Percentiles rank a stretch among this genome's conserved stretches.
These are phyloP conservation scores for Stramenopiles sp. DNA, from an alignment of 352 stramenopile genomes.

Conservation along the genomic window DNA sequence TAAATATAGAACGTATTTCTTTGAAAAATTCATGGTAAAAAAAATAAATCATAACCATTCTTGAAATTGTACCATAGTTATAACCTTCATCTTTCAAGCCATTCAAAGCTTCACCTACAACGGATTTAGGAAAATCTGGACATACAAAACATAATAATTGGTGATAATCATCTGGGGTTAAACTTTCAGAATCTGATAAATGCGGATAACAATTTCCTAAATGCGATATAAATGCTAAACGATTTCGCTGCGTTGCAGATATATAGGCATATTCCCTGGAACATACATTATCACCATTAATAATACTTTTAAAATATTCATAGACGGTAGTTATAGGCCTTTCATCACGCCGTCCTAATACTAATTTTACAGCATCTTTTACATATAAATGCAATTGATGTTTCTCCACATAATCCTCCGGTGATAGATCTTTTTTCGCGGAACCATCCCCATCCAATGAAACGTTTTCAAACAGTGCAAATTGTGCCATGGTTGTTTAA, in stretches of 20 bases:
- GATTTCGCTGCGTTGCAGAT: background rate
- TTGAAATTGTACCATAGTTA: background rate
- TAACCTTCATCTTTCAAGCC: background rate
- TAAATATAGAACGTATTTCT: background rate
- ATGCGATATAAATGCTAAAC: background rate
- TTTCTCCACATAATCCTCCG: background rate
- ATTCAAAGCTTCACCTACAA: background rate
- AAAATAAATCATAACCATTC: background rate
- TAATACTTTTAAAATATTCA: conserved; percentile 2
- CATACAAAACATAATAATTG: background rate
- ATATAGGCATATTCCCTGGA: background rate
- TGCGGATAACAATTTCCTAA: background rate
- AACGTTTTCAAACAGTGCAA: too few species aligned
- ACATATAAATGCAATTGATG: background rate
- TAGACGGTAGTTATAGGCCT: background rate
- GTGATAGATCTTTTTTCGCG: too few species aligned
- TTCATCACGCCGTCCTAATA: background rate
- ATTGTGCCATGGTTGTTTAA: too few species aligned
- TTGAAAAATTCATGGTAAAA: conserved; percentile 1
- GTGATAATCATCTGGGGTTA: background rate
- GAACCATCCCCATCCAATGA: too few species aligned
- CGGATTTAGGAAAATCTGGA: background rate
- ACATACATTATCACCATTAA: background rate
- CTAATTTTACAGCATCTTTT: conserved; percentile 1
- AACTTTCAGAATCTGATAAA: background rate